Evolutionary conservation across 495 filamentous ascomycete genomes (phyloP).

Genomic region (Aspergillus sclerotiicarbonarius): DNA sequence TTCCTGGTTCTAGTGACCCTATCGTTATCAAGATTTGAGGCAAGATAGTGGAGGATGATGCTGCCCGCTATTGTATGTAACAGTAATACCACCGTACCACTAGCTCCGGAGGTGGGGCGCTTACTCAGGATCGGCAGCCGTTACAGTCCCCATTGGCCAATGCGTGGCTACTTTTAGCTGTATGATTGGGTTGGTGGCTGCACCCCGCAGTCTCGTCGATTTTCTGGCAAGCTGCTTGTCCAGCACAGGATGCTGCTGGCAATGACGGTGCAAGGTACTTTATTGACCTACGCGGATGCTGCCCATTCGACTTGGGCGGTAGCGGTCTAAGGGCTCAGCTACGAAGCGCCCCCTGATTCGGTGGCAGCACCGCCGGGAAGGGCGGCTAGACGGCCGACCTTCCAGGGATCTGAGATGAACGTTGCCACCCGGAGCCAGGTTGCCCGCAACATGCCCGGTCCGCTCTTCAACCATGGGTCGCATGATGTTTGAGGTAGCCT

Average conservation of each 20-base stretch:
- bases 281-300: neutral
- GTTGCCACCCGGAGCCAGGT: slow-evolving; percentile 11
- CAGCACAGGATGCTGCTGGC: neutral
- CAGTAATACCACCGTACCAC: neutral
- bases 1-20: neutral
- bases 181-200: slow-evolving; percentile 2
- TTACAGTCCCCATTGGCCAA: slow-evolving; percentile 11
- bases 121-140: slow-evolving; percentile 9
- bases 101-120: neutral
- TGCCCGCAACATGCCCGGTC: slow-evolving; percentile 8
- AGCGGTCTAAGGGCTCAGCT: neutral
- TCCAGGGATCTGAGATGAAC: neutral
- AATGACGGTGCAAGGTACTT: neutral
- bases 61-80: neutral
- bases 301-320: neutral
- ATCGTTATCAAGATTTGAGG: neutral
- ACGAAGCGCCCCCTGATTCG: neutral
- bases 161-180: slow-evolving; percentile 2
- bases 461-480: slow-evolving; percentile 16
- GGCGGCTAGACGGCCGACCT: neutral
- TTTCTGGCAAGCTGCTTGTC: neutral
- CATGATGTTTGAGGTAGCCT: neutral
- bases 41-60: neutral
- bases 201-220: slow-evolving; percentile 12
- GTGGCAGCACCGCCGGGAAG: neutral